Evolutionary conservation across 257 asterid genomes (phyloP), one percentile per base, ranked within the genome.

Genomic region (Perilla frutescens): DNA sequence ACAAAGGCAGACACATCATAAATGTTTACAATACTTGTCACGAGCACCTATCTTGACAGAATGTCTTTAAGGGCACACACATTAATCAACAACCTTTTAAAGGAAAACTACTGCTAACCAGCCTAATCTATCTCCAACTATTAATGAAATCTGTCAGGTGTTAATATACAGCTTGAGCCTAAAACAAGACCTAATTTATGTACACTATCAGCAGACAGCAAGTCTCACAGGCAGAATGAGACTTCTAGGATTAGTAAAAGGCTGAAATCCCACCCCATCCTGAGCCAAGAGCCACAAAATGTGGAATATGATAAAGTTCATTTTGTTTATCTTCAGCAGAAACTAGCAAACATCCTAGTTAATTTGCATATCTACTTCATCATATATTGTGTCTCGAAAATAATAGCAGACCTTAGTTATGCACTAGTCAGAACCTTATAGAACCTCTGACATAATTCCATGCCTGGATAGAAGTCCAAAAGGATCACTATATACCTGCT

Each of bases 401-500:
- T 50, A 14, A 50, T 13, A 50, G 2, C 56, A 50, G 13, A 50
- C 53, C 61, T 7, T 26, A 39, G 71, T 8, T 41, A 26, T 57
- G 64, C 68, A 32, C 2, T 1, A 40, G 62, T 20, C 37, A 43
- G 31, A 56, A 15, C 29, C 45, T 45, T 51, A 20, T 68, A 12
- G 14, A 20, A 64, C 56, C 29, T 41, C 6, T 37, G 29, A 60
- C 1, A 45, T 26, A 60, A 41, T 14, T 39, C 2, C 10, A 54
- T 44, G 70, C 51, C 55, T 48, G 50, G 61, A 8, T 20, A 69
- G 50, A 43, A 20, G 13, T 26, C 14, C 64, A 50, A 75, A 76
- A 63, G 29, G 45, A 43, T 73, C 37, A 63, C 37, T n/a, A 12
- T 8, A 58, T 59, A 66, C 26, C 12, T 44, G 20, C 5, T 50